Evolutionary conservation across 192 early-diverging fungal species (phyloP).

Genomic region (Haplosporangium gracile): DNA sequence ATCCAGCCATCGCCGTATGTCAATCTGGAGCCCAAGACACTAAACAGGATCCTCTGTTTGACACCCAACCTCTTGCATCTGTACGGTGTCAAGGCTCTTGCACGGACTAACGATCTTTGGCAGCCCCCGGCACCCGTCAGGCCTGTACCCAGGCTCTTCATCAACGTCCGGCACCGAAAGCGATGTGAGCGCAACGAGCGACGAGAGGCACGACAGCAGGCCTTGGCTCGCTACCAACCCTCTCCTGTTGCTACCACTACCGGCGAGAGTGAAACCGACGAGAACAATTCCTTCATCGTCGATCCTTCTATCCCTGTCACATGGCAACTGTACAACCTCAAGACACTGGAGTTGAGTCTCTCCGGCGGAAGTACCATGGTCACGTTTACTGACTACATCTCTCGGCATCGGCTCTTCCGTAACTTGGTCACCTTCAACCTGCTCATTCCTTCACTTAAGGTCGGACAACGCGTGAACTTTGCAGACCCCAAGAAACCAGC

Average conservation of each 20-base stretch:
- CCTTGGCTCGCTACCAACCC: not conserved
- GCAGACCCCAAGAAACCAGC: not conserved
- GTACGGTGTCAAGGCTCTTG: not conserved
- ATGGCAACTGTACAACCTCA: constrained; percentile 1
- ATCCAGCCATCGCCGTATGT: not conserved
- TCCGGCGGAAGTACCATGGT: not conserved
- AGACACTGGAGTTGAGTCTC: not conserved
- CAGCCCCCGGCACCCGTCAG: not conserved
- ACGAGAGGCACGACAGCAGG: not conserved
- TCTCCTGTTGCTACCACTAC: not conserved
- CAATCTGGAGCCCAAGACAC: too few relatives aligned
- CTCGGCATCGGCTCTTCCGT: constrained; percentile 4
- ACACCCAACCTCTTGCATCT: constrained; percentile 13
- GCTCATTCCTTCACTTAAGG: not conserved
- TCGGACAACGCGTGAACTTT: not conserved
- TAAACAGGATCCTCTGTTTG: not conserved
- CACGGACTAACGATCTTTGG: not conserved
- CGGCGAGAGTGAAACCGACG: not conserved
- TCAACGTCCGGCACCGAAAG: not conserved
- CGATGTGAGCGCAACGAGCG: not conserved
- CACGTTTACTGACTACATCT: not conserved
- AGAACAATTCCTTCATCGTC: not conserved
- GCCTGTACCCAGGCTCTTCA: not conserved
- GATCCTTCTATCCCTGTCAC: not conserved
- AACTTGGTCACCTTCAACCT: not conserved